Percentiles rank a stretch among this genome's conserved stretches.
Conservation (phyloP, 2,329 filamentous ascomycete species). For the Alternaria novae-zelandiae region DNA sequence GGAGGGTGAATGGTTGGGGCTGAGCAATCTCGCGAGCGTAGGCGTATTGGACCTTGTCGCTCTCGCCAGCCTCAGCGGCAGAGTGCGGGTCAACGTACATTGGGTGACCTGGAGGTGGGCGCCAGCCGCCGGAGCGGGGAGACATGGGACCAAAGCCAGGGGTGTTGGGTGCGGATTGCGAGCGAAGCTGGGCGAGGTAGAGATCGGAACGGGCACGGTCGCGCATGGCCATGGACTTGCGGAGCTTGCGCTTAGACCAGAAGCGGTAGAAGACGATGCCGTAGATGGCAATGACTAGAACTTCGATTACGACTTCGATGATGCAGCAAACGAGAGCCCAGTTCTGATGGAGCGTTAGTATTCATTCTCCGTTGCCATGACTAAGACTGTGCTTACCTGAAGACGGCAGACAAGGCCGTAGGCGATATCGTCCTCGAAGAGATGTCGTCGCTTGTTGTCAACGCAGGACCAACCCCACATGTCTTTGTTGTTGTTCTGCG, state of each 20-base stretch:
- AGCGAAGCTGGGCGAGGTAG: conserved; percentile 73
- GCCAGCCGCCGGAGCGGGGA: conserved; percentile 61
- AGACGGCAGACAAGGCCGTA: conserved; percentile 92
- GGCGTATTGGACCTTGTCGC: conserved; percentile 45
- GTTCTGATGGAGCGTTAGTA: conserved; percentile 64
- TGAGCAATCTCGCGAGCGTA: conserved; percentile 53
- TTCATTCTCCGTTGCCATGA: background rate
- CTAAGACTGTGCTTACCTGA: conserved; percentile 61
- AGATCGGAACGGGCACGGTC: conserved; percentile 94
- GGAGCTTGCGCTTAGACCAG: conserved; percentile 93
- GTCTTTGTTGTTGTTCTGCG: conserved; percentile 78
- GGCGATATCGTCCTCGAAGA: conserved; percentile 81
- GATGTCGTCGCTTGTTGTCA: conserved; percentile 77
- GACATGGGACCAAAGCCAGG: conserved; percentile 79
- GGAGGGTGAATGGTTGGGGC: conserved; percentile 77
- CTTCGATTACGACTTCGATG: conserved; percentile 93
- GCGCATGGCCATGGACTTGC: conserved; percentile 95
- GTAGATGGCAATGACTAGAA: conserved; percentile 91
- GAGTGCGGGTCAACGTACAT: conserved; percentile 54
- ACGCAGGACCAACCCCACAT: conserved; percentile 99
- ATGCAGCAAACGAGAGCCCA: conserved; percentile 97
- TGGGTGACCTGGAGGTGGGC: conserved; percentile 53
- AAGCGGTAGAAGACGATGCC: conserved; percentile 95
- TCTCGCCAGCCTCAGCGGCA: conserved; percentile 61
- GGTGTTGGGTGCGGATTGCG: conserved; percentile 92